These are phyloP conservation scores for Oryza brachyantha DNA, from an alignment of 176 grass and related monocot species.

Conservation along the genomic window DNA sequence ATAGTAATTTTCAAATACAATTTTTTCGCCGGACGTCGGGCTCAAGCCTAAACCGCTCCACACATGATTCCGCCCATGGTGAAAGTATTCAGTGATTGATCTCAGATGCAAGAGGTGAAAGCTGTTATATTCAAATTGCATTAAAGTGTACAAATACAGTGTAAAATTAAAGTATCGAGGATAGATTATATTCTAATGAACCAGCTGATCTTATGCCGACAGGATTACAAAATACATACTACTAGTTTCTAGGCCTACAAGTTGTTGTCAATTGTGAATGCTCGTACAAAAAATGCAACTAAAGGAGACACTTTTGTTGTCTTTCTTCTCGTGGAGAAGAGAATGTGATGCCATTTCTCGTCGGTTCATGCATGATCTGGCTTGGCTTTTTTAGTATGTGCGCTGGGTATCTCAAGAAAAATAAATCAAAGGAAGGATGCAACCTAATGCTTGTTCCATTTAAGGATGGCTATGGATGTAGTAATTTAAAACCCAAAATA, in stretches of 20 bases:
- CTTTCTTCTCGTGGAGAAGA: too few relatives aligned
- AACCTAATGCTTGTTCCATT: too few relatives aligned
- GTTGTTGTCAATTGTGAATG: background rate
- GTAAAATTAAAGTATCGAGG: background rate
- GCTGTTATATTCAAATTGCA: background rate
- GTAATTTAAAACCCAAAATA: too few relatives aligned
- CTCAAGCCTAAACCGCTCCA: too few relatives aligned
- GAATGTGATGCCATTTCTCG: slow-evolving; percentile 43
- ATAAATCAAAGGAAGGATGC: background rate
- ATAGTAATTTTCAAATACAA: too few relatives aligned
- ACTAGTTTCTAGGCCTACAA: background rate
- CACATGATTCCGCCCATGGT: too few relatives aligned
- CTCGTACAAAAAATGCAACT: background rate
- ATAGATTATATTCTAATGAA: background rate
- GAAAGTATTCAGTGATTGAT: too few relatives aligned
- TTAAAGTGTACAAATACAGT: background rate
- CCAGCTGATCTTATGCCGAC: background rate
- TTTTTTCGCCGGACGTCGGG: too few relatives aligned
- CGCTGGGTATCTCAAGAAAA: slow-evolving; percentile 33
- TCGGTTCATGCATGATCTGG: slow-evolving; percentile 5
- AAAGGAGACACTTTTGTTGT: background rate
- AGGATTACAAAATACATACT: background rate
- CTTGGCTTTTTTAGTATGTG: slow-evolving; percentile 17
- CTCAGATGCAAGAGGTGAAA: too few relatives aligned
- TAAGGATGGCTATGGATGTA: too few relatives aligned